Conservation (phyloP, 495 filamentous ascomycete genomes). For the Daldinia childiae region DNA sequence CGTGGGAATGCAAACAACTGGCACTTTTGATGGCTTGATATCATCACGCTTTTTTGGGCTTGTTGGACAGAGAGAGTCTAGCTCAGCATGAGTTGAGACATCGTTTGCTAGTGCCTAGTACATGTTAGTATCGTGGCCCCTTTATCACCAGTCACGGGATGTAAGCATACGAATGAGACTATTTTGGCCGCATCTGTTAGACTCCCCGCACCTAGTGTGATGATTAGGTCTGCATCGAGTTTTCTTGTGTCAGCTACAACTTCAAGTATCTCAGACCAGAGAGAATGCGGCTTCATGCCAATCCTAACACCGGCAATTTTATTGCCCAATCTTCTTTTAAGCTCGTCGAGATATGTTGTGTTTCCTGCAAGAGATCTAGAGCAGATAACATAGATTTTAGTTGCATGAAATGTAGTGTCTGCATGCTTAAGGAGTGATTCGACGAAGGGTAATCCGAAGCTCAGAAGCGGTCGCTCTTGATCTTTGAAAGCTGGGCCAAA, state of each 20-base stretch:
- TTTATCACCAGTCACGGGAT: background rate
- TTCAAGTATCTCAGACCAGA: constrained; percentile 66
- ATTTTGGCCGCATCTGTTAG: constrained; percentile 69
- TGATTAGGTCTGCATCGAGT: constrained; percentile 59
- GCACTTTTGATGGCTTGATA: constrained; percentile 55
- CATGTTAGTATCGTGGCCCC: constrained; percentile 5
- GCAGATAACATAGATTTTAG: constrained; percentile 65
- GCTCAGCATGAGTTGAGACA: constrained; percentile 52
- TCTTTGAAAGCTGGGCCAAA: constrained; percentile 40
- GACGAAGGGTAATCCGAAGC: constrained; percentile 48
- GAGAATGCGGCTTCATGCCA: constrained; percentile 67
- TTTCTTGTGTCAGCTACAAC: constrained; percentile 57
- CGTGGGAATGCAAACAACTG: constrained; percentile 67
- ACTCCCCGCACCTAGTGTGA: constrained; percentile 68
- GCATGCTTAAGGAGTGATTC: constrained; percentile 52
- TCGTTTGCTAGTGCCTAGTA: constrained; percentile 52
- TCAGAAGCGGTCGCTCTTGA: constrained; percentile 41
- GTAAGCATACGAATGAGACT: constrained; percentile 56
- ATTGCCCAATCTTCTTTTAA: constrained; percentile 52
- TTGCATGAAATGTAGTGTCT: constrained; percentile 52
- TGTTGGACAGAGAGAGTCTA: constrained; percentile 51
- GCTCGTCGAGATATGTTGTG: constrained; percentile 56
- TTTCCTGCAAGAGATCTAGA: constrained; percentile 62
- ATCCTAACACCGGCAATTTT: constrained; percentile 59
- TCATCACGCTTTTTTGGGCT: constrained; percentile 48